Evolutionary conservation across 192 early-diverging fungal genomes (phyloP).

Genomic region (Mortierella hygrophila): DNA sequence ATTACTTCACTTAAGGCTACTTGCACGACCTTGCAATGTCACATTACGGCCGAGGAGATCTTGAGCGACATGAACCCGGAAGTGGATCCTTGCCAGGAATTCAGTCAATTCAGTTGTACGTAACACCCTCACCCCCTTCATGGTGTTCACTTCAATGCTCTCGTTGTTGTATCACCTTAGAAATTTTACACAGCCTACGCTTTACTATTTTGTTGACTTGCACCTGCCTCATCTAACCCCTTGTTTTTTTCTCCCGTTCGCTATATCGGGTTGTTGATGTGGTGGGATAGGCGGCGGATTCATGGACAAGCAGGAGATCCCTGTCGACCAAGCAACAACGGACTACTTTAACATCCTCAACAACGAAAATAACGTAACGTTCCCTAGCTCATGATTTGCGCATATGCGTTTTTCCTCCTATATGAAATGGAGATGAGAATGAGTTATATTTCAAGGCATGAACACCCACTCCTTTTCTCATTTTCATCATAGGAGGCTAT

Average conservation of each 20-base stretch:
- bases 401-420: background rate
- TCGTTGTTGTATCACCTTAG: too few relatives aligned
- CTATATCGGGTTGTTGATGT: too few relatives aligned
- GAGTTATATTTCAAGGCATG: background rate
- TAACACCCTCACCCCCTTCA: background rate
- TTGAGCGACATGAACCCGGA: slow-evolving; percentile 60
- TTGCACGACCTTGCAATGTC: slow-evolving; percentile 65
- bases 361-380: slow-evolving; percentile 14
- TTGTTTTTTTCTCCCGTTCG: too few relatives aligned
- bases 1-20: background rate
- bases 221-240: too few relatives aligned
- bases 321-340: slow-evolving; percentile 1
- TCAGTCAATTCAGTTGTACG: slow-evolving; percentile 71
- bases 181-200: too few relatives aligned
- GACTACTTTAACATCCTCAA: slow-evolving; percentile 11
- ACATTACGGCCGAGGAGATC: slow-evolving; percentile 57
- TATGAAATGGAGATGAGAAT: background rate
- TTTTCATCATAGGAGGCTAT: slow-evolving; percentile 13
- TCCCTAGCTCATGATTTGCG: background rate
- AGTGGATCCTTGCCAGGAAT: slow-evolving; percentile 73
- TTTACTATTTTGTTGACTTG: too few relatives aligned
- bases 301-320: slow-evolving; percentile 9
- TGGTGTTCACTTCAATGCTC: too few relatives aligned
- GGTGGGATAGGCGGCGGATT: slow-evolving; percentile 24
- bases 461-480: background rate